A percentile compares a stretch with the other conserved stretches of the same genome.
These are phyloP conservation scores for Zymoseptoria ardabiliae DNA, from an alignment of 2,329 filamentous ascomycete species.

Conservation along the genomic window DNA sequence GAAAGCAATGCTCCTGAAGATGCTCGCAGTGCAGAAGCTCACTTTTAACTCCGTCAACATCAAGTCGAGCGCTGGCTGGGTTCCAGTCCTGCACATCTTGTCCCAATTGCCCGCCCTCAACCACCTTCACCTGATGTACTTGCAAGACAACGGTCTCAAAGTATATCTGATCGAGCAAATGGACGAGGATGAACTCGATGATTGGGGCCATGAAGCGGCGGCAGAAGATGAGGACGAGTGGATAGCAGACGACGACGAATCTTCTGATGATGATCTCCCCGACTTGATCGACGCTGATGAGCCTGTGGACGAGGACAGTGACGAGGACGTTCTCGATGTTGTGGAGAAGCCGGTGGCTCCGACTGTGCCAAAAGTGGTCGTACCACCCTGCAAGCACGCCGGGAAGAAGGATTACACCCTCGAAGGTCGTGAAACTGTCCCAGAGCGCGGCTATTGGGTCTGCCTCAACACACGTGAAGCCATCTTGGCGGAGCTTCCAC, in stretches of 20 bases:
- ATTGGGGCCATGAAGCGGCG: background rate
- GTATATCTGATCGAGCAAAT: conserved; percentile 22
- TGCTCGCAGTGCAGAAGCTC: conserved; percentile 7
- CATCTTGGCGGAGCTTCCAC: conserved; percentile 6
- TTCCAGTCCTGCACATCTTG: conserved; percentile 18
- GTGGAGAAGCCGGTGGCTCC: background rate
- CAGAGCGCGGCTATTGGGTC: conserved; percentile 9
- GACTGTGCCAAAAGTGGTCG: background rate
- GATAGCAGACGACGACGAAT: background rate
- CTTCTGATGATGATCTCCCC: background rate
- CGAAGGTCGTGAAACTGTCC: background rate
- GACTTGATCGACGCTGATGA: background rate
- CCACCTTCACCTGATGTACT: conserved; percentile 24
- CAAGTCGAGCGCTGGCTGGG: conserved; percentile 17
- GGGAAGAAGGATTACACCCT: conserved; percentile 1
- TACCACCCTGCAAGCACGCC: background rate
- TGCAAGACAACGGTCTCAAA: conserved; percentile 16
- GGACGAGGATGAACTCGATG: conserved; percentile 3
- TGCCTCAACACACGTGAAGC: conserved; percentile 7
- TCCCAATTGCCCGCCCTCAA: conserved; percentile 15
- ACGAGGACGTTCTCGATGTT: background rate
- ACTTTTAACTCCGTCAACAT: conserved; percentile 14
- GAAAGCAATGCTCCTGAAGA: conserved; percentile 4
- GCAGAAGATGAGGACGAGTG: background rate
- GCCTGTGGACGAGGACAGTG: background rate